Evolutionary conservation across 257 asterid species (phyloP).

Genomic region (Cinchona pubescens): DNA sequence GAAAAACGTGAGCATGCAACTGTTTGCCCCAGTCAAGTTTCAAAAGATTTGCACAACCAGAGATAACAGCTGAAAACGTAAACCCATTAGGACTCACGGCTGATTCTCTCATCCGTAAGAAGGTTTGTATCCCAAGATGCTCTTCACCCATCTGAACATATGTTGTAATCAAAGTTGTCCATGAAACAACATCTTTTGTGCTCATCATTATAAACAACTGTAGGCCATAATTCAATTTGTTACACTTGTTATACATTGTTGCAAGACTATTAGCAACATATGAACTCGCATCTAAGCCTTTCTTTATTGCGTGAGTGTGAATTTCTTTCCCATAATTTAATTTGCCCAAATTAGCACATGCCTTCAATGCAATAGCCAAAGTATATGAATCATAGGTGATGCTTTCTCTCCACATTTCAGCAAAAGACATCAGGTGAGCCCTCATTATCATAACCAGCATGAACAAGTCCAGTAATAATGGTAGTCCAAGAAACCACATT

Average conservation of each 20-base stretch:
- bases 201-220: constrained; percentile 58
- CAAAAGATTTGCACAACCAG: constrained; percentile 63
- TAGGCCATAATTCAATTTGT: constrained; percentile 52
- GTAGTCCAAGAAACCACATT: constrained; percentile 96
- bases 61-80: constrained; percentile 72
- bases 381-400: constrained; percentile 67
- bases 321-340: constrained; percentile 67
- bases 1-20: constrained; percentile 64
- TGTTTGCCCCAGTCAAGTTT: constrained; percentile 73
- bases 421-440: constrained; percentile 59
- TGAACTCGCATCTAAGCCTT: constrained; percentile 55
- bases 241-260: constrained; percentile 85
- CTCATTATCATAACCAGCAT: constrained; percentile 48
- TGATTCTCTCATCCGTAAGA: constrained; percentile 57
- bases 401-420: constrained; percentile 68
- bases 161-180: constrained; percentile 68
- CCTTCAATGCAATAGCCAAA: constrained; percentile 78
- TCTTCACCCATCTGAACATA: constrained; percentile 67
- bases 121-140: constrained; percentile 48
- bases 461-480: constrained; percentile 83
- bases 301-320: constrained; percentile 62
- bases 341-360: constrained; percentile 69
- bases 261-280: constrained; percentile 78
- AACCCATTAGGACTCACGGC: constrained; percentile 62
- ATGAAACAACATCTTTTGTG: constrained; percentile 76